Percentiles rank a stretch among this genome's conserved stretches.
These are phyloP conservation scores for Colletotrichum sp. DNA, from an alignment of 2,329 filamentous ascomycete genomes.

Conservation along the genomic window DNA sequence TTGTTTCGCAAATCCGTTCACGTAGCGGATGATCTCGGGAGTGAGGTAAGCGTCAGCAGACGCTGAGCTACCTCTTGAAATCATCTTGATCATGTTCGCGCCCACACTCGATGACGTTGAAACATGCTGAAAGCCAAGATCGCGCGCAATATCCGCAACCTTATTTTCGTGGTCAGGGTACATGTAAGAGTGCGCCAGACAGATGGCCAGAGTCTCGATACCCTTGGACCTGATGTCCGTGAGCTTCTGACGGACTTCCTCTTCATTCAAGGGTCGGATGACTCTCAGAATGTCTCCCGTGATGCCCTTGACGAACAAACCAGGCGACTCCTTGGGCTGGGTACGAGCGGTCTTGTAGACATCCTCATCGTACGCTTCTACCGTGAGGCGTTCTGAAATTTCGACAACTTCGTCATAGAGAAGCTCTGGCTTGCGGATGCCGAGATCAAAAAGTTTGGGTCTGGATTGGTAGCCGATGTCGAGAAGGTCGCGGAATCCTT, in stretches of 20 bases:
- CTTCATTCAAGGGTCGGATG: conserved; percentile 56
- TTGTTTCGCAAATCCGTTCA: conserved; percentile 46
- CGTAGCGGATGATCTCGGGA: conserved; percentile 73
- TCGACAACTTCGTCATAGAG: conserved; percentile 74
- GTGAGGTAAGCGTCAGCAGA: conserved; percentile 83
- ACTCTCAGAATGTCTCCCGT: conserved; percentile 73
- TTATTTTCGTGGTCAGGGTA: conserved; percentile 64
- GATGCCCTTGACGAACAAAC: conserved; percentile 55
- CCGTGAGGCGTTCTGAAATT: conserved; percentile 73
- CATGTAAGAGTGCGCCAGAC: conserved; percentile 74
- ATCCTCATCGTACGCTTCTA: conserved; percentile 52
- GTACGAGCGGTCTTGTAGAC: neutral
- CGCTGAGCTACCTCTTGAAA: conserved; percentile 76
- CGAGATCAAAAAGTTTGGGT: conserved; percentile 75
- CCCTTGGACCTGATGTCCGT: conserved; percentile 53
- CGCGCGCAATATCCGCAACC: conserved; percentile 36
- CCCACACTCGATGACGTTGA: conserved; percentile 34
- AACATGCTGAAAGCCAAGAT: conserved; percentile 66
- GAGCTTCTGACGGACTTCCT: conserved; percentile 62
- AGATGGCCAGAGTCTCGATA: conserved; percentile 70
- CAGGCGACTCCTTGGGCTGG: neutral
- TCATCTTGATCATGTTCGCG: conserved; percentile 72
- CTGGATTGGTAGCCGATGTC: conserved; percentile 76
- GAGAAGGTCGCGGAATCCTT: conserved; percentile 68
- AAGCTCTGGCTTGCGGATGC: conserved; percentile 70